Evolutionary conservation across 2,329 filamentous ascomycete genomes (phyloP), one percentile per base, ranked within the genome.

Genomic region (Penicillium thymicola): DNA sequence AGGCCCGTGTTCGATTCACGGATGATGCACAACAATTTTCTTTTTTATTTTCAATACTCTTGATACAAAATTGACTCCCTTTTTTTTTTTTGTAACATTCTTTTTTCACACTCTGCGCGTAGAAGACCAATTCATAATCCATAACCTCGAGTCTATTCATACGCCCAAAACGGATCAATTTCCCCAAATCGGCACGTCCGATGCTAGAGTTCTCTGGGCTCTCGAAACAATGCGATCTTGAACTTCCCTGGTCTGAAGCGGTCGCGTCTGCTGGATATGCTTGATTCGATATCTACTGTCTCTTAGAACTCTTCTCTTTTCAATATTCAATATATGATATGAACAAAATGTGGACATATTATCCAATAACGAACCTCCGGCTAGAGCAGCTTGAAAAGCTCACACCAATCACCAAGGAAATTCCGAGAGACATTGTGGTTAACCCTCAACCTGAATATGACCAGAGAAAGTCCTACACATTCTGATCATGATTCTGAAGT

Each of bases 1-100:
- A 75, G 74, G 72, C 73, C 73, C 74, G 73, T 73, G 74, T 76
- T 76, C 74, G 73, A 76, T 76, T 76, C 74, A 73, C 74, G 74
- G 74, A 75, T 73, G 73, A 75, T 76, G 74, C 73, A 75, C 32
- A 43, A 3, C 5, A 43, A 46, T 65, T 66, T 66, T 60, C 34
- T 41, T 55, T 58, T 2, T 16, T 30, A 0, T 3, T 23, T 37
- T n/a, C 10, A 21, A 21, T 37, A 1, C 7, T 8, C 38, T 23
- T 13, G 18, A 21, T 21, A 13, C n/a, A 3, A 21, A 21, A 40
- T 40, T 21, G 32, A 16, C 6, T 16, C 7, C 3, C 8, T 7
- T 27, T 34, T 27, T 7, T 27, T 34, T 34, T 32, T 14, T 34
- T 34, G 2, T 34, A 16, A 6, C 6, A 9, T n/a, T n/a, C 6